Evolutionary conservation across 2,329 filamentous ascomycete genomes (phyloP), one percentile per base, ranked within the genome.

Genomic region (Monosporascus sp.): DNA sequence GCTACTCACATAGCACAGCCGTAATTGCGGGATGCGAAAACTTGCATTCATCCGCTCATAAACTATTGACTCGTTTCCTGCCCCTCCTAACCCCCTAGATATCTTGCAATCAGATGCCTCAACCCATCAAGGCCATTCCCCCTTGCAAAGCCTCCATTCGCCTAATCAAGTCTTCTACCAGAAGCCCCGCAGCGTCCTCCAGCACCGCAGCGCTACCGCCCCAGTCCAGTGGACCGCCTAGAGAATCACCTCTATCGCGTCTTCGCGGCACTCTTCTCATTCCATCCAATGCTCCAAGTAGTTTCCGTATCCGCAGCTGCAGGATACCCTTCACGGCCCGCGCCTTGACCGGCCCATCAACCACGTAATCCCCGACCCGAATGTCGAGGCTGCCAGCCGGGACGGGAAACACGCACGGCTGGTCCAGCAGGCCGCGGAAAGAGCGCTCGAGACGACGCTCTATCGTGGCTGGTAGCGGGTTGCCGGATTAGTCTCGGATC

Each of bases 81-180:
- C n/a, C 22, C 22, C 27, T 54, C 43, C 51, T 7, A 15, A 20
- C 35, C 31, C 24, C 25, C 25, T 44, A 51, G 41, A 35, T 24
- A 39, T 25, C 17, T n/a, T 31, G 22, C 27, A 22, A 20, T 11
- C 6, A 14, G 22, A 20, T 22, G 24, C 18, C 36, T 35, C 27
- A 41, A 50, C 22, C 52, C 35, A 59, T 50, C 9, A 55, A 48
- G 3, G 48, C 47, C 50, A 59, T 51, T 1, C 52, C 57, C 17
- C 55, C 57, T 49, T 56, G 55, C 25, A 57, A n/a, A 36, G 57
- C 52, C 14, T 59, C 55, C 35, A 54, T 53, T 22, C 57, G 49
- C 35, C 57, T 54, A 14, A 50, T 48, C 8, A 59, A 47, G 46
- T 59, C 57, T 3, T 55, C 45, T 15, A 59, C 25, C 22, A 59